Evolutionary conservation across 177 flowering plant species (phyloP).

Genomic region (Telopea speciosissima): DNA sequence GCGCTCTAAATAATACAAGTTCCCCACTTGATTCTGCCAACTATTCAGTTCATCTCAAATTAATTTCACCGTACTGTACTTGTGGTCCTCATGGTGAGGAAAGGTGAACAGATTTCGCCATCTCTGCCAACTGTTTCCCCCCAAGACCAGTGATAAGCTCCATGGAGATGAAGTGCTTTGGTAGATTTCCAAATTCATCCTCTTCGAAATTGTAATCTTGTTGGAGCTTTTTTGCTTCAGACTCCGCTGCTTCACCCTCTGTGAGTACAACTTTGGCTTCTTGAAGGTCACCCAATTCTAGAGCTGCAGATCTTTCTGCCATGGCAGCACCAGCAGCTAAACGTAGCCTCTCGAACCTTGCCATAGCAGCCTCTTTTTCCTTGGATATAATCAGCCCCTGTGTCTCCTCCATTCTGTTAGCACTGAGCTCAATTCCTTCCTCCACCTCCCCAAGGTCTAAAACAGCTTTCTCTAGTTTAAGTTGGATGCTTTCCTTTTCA

Average conservation of each 20-base stretch:
- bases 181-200: conserved; percentile 32
- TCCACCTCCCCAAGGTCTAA: conserved; percentile 46
- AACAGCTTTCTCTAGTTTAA: conserved; percentile 33
- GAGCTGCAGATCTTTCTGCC: conserved; percentile 66
- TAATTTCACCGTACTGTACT: too few relatives aligned
- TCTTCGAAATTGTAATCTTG: conserved; percentile 35
- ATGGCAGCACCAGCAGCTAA: conserved; percentile 48
- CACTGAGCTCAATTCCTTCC: conserved; percentile 39
- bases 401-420: conserved; percentile 35
- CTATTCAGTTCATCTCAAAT: too few relatives aligned
- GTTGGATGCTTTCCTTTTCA: conserved; percentile 53
- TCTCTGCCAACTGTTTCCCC: conserved; percentile 42
- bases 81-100: conserved; percentile 5
- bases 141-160: conserved; percentile 59
- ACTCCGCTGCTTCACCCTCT: conserved; percentile 69
- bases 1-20: too few relatives aligned
- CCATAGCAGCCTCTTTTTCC: conserved; percentile 60
- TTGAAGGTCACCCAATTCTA: conserved; percentile 62
- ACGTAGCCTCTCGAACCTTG: conserved; percentile 55
- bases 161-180: conserved; percentile 45
- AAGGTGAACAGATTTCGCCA: conserved; percentile 32
- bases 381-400: conserved; percentile 46
- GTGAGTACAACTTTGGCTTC: conserved; percentile 57
- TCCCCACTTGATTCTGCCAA: too few relatives aligned
- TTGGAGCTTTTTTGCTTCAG: conserved; percentile 54